Percentiles rank a stretch among this genome's conserved stretches.
Conservation (phyloP, 2,329 filamentous ascomycete genomes). For the Alternaria infectoria region DNA sequence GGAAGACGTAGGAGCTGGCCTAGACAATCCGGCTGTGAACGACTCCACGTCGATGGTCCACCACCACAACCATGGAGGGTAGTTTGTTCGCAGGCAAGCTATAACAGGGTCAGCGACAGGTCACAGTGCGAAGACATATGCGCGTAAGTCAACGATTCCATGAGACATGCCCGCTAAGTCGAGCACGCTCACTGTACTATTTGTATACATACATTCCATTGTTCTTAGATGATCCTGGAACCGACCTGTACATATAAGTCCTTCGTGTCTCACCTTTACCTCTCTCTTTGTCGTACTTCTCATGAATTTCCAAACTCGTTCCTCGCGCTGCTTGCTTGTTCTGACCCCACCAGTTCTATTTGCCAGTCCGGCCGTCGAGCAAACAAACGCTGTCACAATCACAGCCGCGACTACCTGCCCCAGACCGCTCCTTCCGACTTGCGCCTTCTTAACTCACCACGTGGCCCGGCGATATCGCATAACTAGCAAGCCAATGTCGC, state of each 20-base stretch:
- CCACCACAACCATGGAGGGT: not conserved
- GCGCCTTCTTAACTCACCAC: not conserved
- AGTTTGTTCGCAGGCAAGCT: not conserved
- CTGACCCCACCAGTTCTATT: not conserved
- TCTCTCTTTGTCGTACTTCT: not conserved
- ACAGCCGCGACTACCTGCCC: not conserved
- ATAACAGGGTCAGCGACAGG: not conserved
- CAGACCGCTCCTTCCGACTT: not conserved
- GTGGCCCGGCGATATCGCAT: not conserved
- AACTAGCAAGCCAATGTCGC: not conserved
- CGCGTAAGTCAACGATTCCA: not conserved
- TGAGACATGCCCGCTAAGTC: not conserved
- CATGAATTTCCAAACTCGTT: not conserved
- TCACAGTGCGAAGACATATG: not conserved
- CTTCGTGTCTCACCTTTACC: not conserved
- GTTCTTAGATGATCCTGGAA: not conserved
- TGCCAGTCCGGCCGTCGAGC: not conserved
- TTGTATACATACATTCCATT: not conserved
- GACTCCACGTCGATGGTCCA: not conserved
- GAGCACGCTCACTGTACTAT: conserved; percentile 11
- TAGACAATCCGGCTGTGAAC: not conserved
- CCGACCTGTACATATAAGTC: not conserved
- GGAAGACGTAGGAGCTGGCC: not conserved
- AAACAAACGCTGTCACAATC: not conserved
- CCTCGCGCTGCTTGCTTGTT: not conserved